Percentiles rank a stretch among this genome's conserved stretches.
Evolutionary conservation across 805 yeast species (phyloP).

Genomic region (Teunomyces stri): DNA sequence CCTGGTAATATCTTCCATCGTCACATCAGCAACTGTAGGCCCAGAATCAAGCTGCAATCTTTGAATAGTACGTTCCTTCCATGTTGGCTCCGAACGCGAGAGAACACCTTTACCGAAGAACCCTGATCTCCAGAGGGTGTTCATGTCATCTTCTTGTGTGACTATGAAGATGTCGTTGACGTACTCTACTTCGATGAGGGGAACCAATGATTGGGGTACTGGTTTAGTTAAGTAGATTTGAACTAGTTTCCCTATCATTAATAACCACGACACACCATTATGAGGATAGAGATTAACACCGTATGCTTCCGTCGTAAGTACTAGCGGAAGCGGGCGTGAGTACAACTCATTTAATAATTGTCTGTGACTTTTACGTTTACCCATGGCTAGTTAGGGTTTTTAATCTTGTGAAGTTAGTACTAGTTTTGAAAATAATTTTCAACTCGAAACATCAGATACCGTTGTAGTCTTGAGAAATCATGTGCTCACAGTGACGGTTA

Average conservation of each 20-base stretch:
- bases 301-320: constrained; percentile 31
- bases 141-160: constrained; percentile 44
- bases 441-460: constrained; percentile 69
- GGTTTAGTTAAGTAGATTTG: constrained; percentile 12
- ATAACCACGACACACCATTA: constrained; percentile 66
- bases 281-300: constrained; percentile 50
- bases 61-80: constrained; percentile 65
- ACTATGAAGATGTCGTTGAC: constrained; percentile 40
- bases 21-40: constrained; percentile 17
- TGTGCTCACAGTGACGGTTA: constrained; percentile 59
- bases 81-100: constrained; percentile 90
- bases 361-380: constrained; percentile 29
- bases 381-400: constrained; percentile 17
- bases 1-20: constrained; percentile 77
- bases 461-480: constrained; percentile 91
- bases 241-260: constrained; percentile 37
- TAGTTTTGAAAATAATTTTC: neutral
- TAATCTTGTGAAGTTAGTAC: constrained; percentile 14
- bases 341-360: constrained; percentile 29
- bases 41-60: constrained; percentile 44
- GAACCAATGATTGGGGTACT: constrained; percentile 23
- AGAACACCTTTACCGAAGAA: constrained; percentile 91
- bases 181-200: constrained; percentile 20
- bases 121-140: constrained; percentile 73
- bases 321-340: constrained; percentile 59